These are phyloP conservation scores for Croton laevigatus DNA, from an alignment of 441 rosid species.

Conservation along the genomic window DNA sequence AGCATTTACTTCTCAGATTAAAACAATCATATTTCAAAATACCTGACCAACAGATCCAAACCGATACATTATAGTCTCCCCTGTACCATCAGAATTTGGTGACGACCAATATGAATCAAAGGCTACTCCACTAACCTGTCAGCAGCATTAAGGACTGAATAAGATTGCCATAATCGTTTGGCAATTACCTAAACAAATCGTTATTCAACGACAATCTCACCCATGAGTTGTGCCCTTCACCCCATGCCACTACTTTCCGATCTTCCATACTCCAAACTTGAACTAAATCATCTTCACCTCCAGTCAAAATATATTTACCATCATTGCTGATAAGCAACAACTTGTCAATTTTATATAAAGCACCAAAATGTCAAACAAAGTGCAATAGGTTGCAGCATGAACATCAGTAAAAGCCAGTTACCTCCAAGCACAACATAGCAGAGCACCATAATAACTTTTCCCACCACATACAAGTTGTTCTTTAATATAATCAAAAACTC, in stretches of 20 bases:
- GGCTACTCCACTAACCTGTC: constrained; percentile 98
- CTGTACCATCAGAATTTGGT: constrained; percentile 78
- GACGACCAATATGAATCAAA: constrained; percentile 95
- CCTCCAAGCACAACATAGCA: constrained; percentile 98
- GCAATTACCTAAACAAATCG: constrained; percentile 4
- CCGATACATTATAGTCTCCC: constrained; percentile 80
- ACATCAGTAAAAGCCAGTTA: constrained; percentile 22
- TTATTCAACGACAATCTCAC: constrained; percentile 41
- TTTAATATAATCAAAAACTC: constrained; percentile 80
- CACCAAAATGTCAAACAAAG: background rate
- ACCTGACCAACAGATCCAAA: constrained; percentile 99
- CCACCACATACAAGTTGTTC: constrained; percentile 93
- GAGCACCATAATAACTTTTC: constrained; percentile 93
- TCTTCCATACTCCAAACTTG: constrained; percentile 99
- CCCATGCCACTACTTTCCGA: constrained; percentile 97
- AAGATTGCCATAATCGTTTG: constrained; percentile 19
- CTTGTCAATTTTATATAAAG: background rate
- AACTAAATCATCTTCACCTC: constrained; percentile 99
- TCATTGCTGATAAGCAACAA: constrained; percentile 61
- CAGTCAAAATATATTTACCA: constrained; percentile 93
- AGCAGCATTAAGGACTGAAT: constrained; percentile 30
- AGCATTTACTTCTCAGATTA: background rate
- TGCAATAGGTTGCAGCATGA: background rate
- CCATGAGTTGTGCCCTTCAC: constrained; percentile 99
- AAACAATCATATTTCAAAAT: constrained; percentile 12